Evolutionary conservation across 805 yeast genomes (phyloP).

Genomic region (Saccharomycopsis sp.): DNA sequence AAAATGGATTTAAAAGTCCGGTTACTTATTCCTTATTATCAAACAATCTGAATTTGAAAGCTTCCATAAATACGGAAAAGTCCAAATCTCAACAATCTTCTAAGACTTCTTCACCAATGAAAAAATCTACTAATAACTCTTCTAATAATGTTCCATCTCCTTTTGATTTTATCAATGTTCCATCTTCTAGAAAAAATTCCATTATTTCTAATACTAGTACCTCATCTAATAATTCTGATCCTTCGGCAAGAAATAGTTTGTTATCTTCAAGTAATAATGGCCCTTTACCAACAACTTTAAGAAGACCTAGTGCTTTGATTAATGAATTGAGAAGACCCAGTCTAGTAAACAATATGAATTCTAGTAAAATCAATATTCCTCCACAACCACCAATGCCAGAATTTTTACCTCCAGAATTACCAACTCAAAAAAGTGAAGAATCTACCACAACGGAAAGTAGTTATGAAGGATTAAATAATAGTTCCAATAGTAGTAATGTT

Average conservation of each 20-base stretch:
- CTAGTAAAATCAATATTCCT: neutral
- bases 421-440: no score
- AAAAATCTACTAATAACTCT: neutral
- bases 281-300: neutral
- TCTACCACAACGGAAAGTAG: no score
- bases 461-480: no score
- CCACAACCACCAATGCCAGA: constrained; percentile 47
- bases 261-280: no score
- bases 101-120: no score
- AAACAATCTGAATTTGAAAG: no score
- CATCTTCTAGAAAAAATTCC: constrained; percentile 15
- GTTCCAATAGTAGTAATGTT: no score
- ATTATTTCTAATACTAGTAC: constrained; percentile 10
- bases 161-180: constrained; percentile 15
- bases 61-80: no score
- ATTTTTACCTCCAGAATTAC: constrained; percentile 33
- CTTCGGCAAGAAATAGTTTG: neutral
- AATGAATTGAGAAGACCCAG: neutral
- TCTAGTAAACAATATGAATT: neutral
- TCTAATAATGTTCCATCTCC: neutral
- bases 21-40: no score
- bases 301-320: neutral
- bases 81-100: no score
- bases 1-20: no score
- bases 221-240: neutral